Base-by-base conservation (phyloP, 208 protist genomes). In the Angomonas deanei region DNA sequence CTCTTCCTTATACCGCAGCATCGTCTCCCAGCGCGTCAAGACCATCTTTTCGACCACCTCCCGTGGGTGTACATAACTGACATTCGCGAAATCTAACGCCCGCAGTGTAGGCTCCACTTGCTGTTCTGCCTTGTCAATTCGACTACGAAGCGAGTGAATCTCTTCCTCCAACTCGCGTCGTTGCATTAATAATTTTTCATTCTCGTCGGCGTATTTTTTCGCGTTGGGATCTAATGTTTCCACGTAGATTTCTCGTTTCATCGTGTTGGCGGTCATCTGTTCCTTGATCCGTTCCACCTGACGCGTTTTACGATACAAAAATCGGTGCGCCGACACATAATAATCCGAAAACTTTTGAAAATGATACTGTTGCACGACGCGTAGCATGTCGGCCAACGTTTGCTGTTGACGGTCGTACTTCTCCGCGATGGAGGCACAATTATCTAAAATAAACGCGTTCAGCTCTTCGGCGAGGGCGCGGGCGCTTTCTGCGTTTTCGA, bases 401-500 rank as follows among this genome's bases (percentile, higher is more conserved):
- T 83, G 78, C 73, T 94, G 86, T 68, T 92, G 85, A 67, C 85
- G 88, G 69, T 96, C 90, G 63, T 92, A 93, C 66, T 90, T 89
- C 21, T 70, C 69, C 13, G 87, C 72, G 57, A 96, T 91, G 64
- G 63, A 91, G 66, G 92, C 87, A 68, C 87, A 96, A 34, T 85
- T 85, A 65, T 96, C 90, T 0, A 96, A 68, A 1, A 93, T 86
- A 69, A 96, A 96, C 57, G 86, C 64, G 66, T 96, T 96, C n/a
- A 96, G 71, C 49, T 87, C 72, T 38, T 73, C 65, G 15, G 85
- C 84, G 24, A 96, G 34, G 34, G 92, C 85, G 24, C 82, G 82
- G 11, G 81, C 85, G 0, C 72, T 69, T n/a, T 82, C 55, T 11
- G 85, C 81, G 70, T 94, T 93, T 67, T 86, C 72, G 67, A 96